Conservation (phyloP, 257 asterid genomes). For the Ilex asprella region DNA sequence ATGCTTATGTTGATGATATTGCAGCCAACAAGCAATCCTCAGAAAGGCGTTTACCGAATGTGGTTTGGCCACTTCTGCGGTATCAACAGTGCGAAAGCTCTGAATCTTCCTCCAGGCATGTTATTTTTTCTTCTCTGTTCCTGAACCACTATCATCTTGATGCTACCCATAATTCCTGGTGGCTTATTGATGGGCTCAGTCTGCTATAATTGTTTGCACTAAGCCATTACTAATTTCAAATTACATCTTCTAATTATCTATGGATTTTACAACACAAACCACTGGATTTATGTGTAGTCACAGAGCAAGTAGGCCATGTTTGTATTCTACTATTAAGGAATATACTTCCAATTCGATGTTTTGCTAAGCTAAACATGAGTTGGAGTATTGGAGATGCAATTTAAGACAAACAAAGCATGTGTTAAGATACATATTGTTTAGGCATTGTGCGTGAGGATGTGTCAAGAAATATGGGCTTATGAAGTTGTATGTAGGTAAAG, state of each 20-base stretch:
- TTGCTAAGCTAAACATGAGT: no score
- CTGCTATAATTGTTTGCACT: not conserved
- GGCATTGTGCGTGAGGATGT: no score
- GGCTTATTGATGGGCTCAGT: not conserved
- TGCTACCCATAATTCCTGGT: slow-evolving; percentile 2
- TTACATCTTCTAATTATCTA: not conserved
- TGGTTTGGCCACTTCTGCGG: slow-evolving; percentile 53
- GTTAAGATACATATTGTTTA: no score
- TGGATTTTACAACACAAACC: not conserved
- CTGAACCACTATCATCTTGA: slow-evolving; percentile 5
- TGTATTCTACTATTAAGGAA: no score
- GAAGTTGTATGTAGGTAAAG: no score
- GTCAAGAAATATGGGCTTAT: no score
- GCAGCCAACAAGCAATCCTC: slow-evolving; percentile 33
- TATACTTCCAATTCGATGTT: no score
- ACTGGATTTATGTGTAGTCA: no score
- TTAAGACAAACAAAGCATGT: no score
- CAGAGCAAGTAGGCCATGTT: no score
- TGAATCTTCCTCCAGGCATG: slow-evolving; percentile 81
- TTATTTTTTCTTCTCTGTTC: slow-evolving; percentile 8
- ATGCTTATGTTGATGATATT: slow-evolving; percentile 26
- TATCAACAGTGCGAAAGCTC: slow-evolving; percentile 78
- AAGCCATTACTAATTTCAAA: not conserved
- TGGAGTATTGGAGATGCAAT: no score
- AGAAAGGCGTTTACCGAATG: slow-evolving; percentile 45